Percentiles rank a stretch among this genome's conserved stretches.
Conservation (phyloP, 2,329 filamentous ascomycete genomes). For the Tolypocladium pustulatum region DNA sequence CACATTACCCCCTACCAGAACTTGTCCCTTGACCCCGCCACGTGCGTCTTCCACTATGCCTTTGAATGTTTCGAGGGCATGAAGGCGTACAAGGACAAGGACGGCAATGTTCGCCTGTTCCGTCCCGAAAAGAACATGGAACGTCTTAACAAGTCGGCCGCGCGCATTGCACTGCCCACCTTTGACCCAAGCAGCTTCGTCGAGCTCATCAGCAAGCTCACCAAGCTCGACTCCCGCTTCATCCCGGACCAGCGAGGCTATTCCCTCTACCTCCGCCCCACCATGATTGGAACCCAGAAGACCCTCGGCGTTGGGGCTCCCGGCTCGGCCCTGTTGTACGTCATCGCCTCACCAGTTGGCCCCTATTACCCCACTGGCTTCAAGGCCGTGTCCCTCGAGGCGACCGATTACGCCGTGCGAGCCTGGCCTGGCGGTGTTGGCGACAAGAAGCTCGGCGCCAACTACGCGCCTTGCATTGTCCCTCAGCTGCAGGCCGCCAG, state of each 20-base stretch:
- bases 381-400: constrained; percentile 92
- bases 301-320: constrained; percentile 91
- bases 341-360: constrained; percentile 92
- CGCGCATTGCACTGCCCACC: constrained; percentile 85
- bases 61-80: constrained; percentile 98
- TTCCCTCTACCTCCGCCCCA: constrained; percentile 89
- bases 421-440: constrained; percentile 97
- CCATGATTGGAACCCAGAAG: constrained; percentile 92
- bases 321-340: constrained; percentile 80
- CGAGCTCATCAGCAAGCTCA: constrained; percentile 71
- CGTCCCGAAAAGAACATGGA: constrained; percentile 94
- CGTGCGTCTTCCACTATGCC: constrained; percentile 96
- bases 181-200: constrained; percentile 67
- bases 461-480: constrained; percentile 98
- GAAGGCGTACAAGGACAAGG: constrained; percentile 93
- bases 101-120: constrained; percentile 75
- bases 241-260: constrained; percentile 82
- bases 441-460: constrained; percentile 96
- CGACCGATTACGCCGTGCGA: constrained; percentile 90
- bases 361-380: constrained; percentile 98
- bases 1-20: constrained; percentile 92
- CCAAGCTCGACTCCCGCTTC: constrained; percentile 74
- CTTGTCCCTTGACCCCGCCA: constrained; percentile 89
- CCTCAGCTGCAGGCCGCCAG: constrained; percentile 86
- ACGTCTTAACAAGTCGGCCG: constrained; percentile 81